Percentiles rank a stretch among this genome's conserved stretches.
phyloP scores from a whole-genome alignment of 2,329 filamentous ascomycete species.

The Metarhizium sp. region DNA sequence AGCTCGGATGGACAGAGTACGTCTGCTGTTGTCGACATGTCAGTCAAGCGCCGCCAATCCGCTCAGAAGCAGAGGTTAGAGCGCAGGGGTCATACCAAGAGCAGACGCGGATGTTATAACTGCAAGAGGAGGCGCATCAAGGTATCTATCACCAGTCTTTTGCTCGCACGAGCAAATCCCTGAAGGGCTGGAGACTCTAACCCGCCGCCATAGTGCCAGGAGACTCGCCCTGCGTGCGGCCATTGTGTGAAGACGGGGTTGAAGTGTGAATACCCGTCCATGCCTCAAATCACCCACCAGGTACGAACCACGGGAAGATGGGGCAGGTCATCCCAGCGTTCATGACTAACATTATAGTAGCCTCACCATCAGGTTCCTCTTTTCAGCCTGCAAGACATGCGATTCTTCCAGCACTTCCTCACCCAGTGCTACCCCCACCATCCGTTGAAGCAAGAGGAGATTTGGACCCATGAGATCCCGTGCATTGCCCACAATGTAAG shows the following conservation, averaged over 20 bases:
- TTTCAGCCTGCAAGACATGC: conserved; percentile 55
- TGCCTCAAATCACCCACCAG: conserved; percentile 41
- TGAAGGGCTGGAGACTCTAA: background rate
- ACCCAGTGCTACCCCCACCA: conserved; percentile 53
- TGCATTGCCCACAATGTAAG: conserved; percentile 56
- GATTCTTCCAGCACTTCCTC: conserved; percentile 60
- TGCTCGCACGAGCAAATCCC: too few species aligned
- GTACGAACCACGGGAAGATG: conserved; percentile 18
- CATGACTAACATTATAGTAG: conserved; percentile 20
- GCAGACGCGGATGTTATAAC: conserved; percentile 55
- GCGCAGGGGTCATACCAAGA: conserved; percentile 57
- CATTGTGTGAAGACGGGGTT: conserved; percentile 55
- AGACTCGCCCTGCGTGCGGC: conserved; percentile 52
- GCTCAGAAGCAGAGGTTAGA: conserved; percentile 33
- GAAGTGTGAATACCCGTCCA: conserved; percentile 51
- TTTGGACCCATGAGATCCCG: conserved; percentile 60
- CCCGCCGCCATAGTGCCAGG: conserved; percentile 43
- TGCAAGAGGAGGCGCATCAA: conserved; percentile 60
- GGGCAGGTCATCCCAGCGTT: background rate
- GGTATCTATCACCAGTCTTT: conserved; percentile 22
- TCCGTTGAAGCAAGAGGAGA: conserved; percentile 53
- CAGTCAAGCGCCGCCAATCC: conserved; percentile 9
- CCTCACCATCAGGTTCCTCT: conserved; percentile 48
- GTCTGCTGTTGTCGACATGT: conserved; percentile 12
- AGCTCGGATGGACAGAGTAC: conserved; percentile 16